These are phyloP conservation scores for Flaveria robusta DNA, from an alignment of 129 eudicot species.

Conservation along the genomic window DNA sequence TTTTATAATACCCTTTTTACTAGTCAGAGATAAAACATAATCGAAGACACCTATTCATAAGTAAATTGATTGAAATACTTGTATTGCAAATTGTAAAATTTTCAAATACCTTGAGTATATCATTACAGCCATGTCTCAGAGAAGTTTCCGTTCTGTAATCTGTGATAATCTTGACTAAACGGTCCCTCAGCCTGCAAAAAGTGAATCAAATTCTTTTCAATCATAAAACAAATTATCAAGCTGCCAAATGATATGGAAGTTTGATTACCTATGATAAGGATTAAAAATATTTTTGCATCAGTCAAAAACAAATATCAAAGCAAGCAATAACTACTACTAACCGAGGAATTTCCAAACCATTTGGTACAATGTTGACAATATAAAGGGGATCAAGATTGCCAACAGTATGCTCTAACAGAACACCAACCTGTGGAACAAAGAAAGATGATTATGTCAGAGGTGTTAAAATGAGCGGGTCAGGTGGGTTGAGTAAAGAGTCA, in stretches of 20 bases:
- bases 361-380: conserved; percentile 89
- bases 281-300: neutral
- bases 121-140: conserved; percentile 97
- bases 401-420: conserved; percentile 94
- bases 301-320: conserved; percentile 2
- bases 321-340: conserved; percentile 36
- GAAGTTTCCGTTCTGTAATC: conserved; percentile 99
- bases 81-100: conserved; percentile 4
- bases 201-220: neutral
- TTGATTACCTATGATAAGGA: neutral
- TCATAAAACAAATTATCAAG: neutral
- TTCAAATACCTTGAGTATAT: conserved; percentile 77
- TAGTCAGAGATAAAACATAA: neutral
- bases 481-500: conserved; percentile 1
- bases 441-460: neutral
- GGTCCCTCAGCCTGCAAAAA: conserved; percentile 78
- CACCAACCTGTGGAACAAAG: conserved; percentile 70
- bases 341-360: conserved; percentile 97
- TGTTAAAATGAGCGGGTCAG: conserved; percentile 6
- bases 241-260: neutral
- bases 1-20: neutral
- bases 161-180: conserved; percentile 86
- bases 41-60: neutral
- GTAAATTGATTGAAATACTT: neutral
- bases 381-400: conserved; percentile 97